A percentile compares a stretch with the other conserved stretches of the same genome.
Evolutionary conservation across 257 asterid genomes (phyloP).

Genomic region (Pogostemon cablin): DNA sequence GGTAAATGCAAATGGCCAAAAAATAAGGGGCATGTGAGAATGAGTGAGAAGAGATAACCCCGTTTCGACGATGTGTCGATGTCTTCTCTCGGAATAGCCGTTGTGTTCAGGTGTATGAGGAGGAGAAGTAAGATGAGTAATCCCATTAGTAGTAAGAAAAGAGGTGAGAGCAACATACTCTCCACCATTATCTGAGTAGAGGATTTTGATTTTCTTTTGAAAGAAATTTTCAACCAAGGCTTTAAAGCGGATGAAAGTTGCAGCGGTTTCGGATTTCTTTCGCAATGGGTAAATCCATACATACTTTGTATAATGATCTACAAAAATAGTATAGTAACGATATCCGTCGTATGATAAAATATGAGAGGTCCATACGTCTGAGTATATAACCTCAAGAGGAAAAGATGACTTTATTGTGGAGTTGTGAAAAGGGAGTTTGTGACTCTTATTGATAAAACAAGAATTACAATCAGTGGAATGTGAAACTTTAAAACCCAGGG

Average conservation of each 20-base stretch:
- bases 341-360: background rate
- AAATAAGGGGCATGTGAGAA: background rate
- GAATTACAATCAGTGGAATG: background rate
- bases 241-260: background rate
- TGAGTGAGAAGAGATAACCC: background rate
- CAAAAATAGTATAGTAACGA: background rate
- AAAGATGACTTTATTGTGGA: background rate
- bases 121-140: background rate
- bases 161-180: background rate
- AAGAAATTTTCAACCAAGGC: background rate
- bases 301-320: background rate
- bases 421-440: background rate
- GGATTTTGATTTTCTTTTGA: background rate
- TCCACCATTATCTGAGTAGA: background rate
- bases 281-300: background rate
- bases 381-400: background rate
- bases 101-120: constrained; percentile 12
- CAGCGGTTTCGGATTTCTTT: background rate
- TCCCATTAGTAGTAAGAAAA: background rate
- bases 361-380: background rate
- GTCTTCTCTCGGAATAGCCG: background rate
- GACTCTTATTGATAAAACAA: background rate
- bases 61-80: background rate
- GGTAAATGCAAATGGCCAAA: background rate
- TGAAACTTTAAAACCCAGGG: background rate